phyloP scores from a whole-genome alignment of 805 yeast genomes.

The Maudiozyma bulderi region DNA sequence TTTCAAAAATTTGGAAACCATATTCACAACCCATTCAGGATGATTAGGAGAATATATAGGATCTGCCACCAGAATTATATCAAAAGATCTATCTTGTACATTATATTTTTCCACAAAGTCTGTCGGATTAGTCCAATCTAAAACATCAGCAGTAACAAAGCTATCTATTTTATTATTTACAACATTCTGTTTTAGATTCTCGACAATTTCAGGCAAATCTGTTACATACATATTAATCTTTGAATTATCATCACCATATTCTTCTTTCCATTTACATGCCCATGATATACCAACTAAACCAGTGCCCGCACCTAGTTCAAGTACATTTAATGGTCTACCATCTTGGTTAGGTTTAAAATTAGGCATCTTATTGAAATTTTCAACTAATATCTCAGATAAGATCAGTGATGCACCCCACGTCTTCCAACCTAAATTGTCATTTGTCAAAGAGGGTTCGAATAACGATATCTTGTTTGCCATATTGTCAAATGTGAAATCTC shows the following conservation, averaged over 20 bases:
- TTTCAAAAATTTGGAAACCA: constrained; percentile 45
- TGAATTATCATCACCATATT: constrained; percentile 28
- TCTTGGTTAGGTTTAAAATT: constrained; percentile 1
- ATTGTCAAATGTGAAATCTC: constrained; percentile 45
- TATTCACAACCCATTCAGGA: constrained; percentile 60
- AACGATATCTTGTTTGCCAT: constrained; percentile 30
- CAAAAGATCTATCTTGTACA: constrained; percentile 32
- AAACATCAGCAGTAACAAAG: constrained; percentile 34
- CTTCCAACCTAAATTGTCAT: constrained; percentile 80
- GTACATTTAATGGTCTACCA: constrained; percentile 23
- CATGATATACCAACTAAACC: constrained; percentile 79
- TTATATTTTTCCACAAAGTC: constrained; percentile 28
- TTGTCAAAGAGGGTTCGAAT: constrained; percentile 77
- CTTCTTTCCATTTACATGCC: constrained; percentile 26
- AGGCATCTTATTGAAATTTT: constrained; percentile 8
- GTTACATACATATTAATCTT: constrained; percentile 48
- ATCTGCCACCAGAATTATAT: constrained; percentile 68
- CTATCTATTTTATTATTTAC: constrained; percentile 36
- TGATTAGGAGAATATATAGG: constrained; percentile 81
- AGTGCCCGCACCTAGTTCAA: constrained; percentile 94
- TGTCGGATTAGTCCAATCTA: constrained; percentile 72
- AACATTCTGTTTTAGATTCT: constrained; percentile 55
- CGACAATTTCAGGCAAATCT: constrained; percentile 69
- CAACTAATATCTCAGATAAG: constrained; percentile 45
- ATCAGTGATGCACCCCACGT: constrained; percentile 93